These are phyloP conservation scores for Phlebiopsis flavidoalba DNA, from an alignment of 768 basidiomycete species.

Conservation along the genomic window DNA sequence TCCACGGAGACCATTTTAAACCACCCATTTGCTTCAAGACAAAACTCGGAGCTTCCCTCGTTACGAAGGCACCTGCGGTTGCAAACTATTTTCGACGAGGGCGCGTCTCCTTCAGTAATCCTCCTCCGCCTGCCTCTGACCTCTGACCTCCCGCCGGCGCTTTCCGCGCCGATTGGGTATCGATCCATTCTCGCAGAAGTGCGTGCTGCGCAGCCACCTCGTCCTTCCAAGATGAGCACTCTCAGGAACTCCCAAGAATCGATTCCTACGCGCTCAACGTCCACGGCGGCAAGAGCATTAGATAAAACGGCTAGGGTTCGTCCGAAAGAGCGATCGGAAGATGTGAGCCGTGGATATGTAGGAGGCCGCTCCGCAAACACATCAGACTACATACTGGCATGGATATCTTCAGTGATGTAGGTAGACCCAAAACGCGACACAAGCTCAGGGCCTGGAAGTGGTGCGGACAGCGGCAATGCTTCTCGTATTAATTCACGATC, in stretches of 20 bases:
- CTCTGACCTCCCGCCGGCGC: slow-evolving; percentile 32
- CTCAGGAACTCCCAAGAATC: slow-evolving; percentile 6
- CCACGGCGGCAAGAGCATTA: slow-evolving; percentile 20
- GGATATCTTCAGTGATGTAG: slow-evolving; percentile 72
- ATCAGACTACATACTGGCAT: slow-evolving; percentile 68
- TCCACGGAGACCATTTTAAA: not conserved
- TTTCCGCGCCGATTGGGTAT: slow-evolving; percentile 66
- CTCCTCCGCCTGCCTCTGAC: slow-evolving; percentile 31
- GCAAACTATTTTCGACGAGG: slow-evolving; percentile 18
- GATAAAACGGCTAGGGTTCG: slow-evolving; percentile 6
- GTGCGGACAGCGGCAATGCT: slow-evolving; percentile 38
- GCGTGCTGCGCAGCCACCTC: slow-evolving; percentile 43
- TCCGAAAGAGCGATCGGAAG: slow-evolving; percentile 23
- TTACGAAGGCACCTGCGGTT: slow-evolving; percentile 6
- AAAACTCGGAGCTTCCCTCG: slow-evolving; percentile 22
- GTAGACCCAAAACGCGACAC: slow-evolving; percentile 52
- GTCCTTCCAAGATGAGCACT: slow-evolving; percentile 11
- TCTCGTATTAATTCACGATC: slow-evolving; percentile 46
- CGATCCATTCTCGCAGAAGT: slow-evolving; percentile 69
- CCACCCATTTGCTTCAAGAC: slow-evolving; percentile 11
- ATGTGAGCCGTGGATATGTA: slow-evolving; percentile 44
- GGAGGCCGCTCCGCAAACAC: slow-evolving; percentile 44
- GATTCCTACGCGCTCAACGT: slow-evolving; percentile 24
- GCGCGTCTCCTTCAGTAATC: slow-evolving; percentile 51
- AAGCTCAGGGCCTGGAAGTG: slow-evolving; percentile 51